Percentiles rank a stretch among this genome's conserved stretches.
Evolutionary conservation across 352 stramenopile species (phyloP).

Genomic region (Globisporangium parvum): DNA sequence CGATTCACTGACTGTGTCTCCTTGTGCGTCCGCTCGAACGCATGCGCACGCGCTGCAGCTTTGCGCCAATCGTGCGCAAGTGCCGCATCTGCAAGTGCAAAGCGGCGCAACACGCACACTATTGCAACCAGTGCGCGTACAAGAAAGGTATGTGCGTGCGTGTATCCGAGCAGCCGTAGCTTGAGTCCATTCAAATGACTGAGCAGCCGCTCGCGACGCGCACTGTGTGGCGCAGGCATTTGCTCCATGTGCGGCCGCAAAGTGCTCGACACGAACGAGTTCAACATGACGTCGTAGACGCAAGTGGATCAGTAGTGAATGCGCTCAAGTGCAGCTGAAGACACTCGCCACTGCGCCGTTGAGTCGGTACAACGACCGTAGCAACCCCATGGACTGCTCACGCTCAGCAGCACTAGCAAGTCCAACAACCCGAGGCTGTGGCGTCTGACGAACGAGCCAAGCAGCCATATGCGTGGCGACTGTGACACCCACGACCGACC

Average conservation of each 20-base stretch:
- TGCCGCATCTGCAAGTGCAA: constrained; percentile 67
- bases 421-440: no score
- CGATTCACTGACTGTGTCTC: background rate
- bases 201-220: no score
- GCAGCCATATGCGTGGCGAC: no score
- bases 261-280: constrained; percentile 54
- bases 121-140: constrained; percentile 74
- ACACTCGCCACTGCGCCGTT: no score
- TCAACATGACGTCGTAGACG: constrained; percentile 48
- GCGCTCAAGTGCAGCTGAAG: no score
- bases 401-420: no score
- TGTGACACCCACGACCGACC: no score
- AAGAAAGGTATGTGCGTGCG: constrained; percentile 47
- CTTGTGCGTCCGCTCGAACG: background rate
- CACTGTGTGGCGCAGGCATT: constrained; percentile 25
- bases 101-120: constrained; percentile 47
- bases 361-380: no score
- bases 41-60: constrained; percentile 16
- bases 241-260: constrained; percentile 67
- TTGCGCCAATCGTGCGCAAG: constrained; percentile 39
- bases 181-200: background rate
- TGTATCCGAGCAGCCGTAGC: background rate
- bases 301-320: background rate
- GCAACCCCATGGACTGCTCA: no score
- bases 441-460: no score